Evolutionary conservation across 2,329 filamentous ascomycete genomes (phyloP), one percentile per base, ranked within the genome.

Genomic region (Escovopsis sp.): DNA sequence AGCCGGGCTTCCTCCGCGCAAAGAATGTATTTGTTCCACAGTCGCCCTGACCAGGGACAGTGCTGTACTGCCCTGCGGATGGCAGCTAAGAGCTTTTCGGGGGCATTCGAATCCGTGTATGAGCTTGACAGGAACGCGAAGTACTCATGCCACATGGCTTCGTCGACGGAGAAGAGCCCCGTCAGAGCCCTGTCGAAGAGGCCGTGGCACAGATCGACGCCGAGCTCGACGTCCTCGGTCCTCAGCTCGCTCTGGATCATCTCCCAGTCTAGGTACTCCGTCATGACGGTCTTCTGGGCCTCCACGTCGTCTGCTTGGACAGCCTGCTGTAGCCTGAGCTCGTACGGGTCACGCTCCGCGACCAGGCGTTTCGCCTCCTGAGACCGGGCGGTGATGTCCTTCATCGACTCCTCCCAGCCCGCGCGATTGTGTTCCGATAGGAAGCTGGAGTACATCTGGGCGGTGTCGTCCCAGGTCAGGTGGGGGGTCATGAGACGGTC

Each of bases 1-100:
- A 80, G 73, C 30, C 75, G 74, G 45, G 84, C 81, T 37, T 84
- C 76, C 61, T 96, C 91, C 4, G 86, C 84, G 15, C 79, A 81
- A 40, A 95, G 64, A 24, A 98, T 81, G 49, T 88, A 88, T 49
- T 89, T 79, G 7, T 85, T 84, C 91, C 91, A 98, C 7, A 98
- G 70, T 25, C 76, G 72, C 13, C 91, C 91, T 7, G 87, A 93
- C 82, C 87, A 94, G 2, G 91, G 88, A 51, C 89, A 94, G 60
- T 96, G 91, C 35, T 80, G 75, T 9, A 88, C 91, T 11, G 86
- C 87, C 48, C 87, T 76, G 51, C 86, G 79, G 2, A 93, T 68
- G 7, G 89, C 72, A 37, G 84, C 74, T 9, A 94, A 70, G 32
- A 83, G 60, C 27, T 52, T 54, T 30, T 50, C 52, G 60, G 71